These are phyloP conservation scores for Teunomyces tritomae DNA, from an alignment of 805 yeast genomes.

Conservation along the genomic window DNA sequence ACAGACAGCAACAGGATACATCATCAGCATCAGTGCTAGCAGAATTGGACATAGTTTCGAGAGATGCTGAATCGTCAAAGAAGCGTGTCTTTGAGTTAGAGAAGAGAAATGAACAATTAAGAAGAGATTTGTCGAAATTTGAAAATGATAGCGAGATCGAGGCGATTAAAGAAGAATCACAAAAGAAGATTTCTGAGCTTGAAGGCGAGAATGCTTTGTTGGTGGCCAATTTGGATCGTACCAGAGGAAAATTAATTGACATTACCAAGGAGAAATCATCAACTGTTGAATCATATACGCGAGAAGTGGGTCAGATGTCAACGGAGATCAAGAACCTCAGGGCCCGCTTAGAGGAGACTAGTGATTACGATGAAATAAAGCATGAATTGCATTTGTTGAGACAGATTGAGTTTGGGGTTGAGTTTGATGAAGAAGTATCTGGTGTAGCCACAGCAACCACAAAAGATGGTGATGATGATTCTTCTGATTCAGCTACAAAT, in stretches of 20 bases:
- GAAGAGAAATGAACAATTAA: slow-evolving; percentile 70
- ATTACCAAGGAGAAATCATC: slow-evolving; percentile 24
- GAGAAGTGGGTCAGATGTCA: slow-evolving; percentile 48
- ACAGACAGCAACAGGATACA: slow-evolving; percentile 29
- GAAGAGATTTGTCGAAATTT: slow-evolving; percentile 58
- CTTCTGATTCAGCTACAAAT: slow-evolving; percentile 18
- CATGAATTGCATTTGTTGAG: slow-evolving; percentile 70
- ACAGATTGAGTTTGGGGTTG: slow-evolving; percentile 69
- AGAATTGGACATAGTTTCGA: slow-evolving; percentile 63
- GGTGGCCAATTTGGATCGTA: slow-evolving; percentile 55
- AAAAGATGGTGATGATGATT: slow-evolving; percentile 26
- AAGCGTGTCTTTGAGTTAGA: slow-evolving; percentile 68
- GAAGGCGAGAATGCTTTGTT: slow-evolving; percentile 69
- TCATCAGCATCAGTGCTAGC: slow-evolving; percentile 38
- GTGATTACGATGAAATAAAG: slow-evolving; percentile 80
- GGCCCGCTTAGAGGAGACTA: slow-evolving; percentile 46
- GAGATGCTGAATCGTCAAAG: slow-evolving; percentile 73
- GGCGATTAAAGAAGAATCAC: slow-evolving; percentile 38
- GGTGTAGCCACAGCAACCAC: slow-evolving; percentile 16
- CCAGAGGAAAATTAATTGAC: slow-evolving; percentile 30
- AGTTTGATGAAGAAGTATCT: slow-evolving; percentile 27
- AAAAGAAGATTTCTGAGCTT: slow-evolving; percentile 49
- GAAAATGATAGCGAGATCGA: slow-evolving; percentile 47
- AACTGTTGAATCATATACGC: slow-evolving; percentile 35
- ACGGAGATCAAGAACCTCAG: slow-evolving; percentile 52